A percentile compares a stretch with the other conserved stretches of the same genome.
Conservation (phyloP, 2,329 filamentous ascomycete species). For the Penicillium sp. region DNA sequence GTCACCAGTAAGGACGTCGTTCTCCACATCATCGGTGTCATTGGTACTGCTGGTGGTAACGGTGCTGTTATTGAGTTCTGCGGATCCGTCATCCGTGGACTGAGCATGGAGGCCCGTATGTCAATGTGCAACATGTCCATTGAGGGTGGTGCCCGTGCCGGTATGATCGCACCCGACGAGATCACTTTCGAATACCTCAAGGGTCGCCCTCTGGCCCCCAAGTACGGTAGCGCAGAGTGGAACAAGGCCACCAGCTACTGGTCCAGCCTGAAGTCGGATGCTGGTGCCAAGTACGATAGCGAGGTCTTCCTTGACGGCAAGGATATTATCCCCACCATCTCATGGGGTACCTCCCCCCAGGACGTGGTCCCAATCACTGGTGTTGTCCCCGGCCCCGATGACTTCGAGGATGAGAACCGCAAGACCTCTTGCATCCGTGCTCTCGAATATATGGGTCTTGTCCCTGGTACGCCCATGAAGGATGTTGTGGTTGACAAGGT, state of each 20-base stretch:
- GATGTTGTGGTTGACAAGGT: constrained; percentile 93
- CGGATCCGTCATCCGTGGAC: constrained; percentile 81
- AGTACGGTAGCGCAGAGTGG: constrained; percentile 82
- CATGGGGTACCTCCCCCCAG: constrained; percentile 96
- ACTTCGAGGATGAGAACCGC: constrained; percentile 76
- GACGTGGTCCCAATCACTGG: constrained; percentile 94
- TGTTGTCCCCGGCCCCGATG: constrained; percentile 83
- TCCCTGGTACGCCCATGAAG: constrained; percentile 81
- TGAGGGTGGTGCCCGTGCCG: constrained; percentile 89
- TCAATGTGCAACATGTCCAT: constrained; percentile 99
- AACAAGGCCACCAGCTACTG: constrained; percentile 85
- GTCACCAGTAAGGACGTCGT: constrained; percentile 97
- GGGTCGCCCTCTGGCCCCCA: constrained; percentile 82
- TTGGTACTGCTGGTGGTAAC: constrained; percentile 92
- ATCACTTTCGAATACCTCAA: constrained; percentile 94
- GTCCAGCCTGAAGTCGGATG: constrained; percentile 79
- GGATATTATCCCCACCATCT: constrained; percentile 89
- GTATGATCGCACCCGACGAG: constrained; percentile 95
- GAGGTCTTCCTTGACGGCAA: constrained; percentile 88
- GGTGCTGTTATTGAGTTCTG: constrained; percentile 97
- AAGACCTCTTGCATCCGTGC: constrained; percentile 77
- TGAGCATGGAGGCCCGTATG: constrained; percentile 98
- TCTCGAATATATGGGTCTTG: constrained; percentile 95
- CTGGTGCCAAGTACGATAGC: constrained; percentile 84
- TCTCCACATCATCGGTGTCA: constrained; percentile 86